Percentiles rank a stretch among this genome's conserved stretches.
Evolutionary conservation across 768 basidiomycete species (phyloP).

Genomic region (Termitomyces titanicus): DNA sequence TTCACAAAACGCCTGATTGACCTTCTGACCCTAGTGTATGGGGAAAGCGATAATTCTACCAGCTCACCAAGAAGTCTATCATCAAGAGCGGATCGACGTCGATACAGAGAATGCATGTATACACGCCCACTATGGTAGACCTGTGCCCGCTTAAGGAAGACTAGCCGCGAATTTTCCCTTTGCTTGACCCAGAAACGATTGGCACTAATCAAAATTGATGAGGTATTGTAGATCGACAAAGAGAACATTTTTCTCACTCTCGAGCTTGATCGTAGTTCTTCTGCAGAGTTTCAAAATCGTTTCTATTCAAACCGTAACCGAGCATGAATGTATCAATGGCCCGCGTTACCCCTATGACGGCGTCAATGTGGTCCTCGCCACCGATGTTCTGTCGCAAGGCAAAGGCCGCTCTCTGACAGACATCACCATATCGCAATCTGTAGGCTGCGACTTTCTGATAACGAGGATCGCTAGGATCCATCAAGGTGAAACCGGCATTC

Average conservation of each 20-base stretch:
- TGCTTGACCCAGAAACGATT: slow-evolving; percentile 70
- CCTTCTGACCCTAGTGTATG: slow-evolving; percentile 76
- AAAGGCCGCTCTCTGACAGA: slow-evolving; percentile 65
- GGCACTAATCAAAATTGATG: slow-evolving; percentile 32
- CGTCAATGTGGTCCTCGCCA: slow-evolving; percentile 84
- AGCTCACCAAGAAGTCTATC: slow-evolving; percentile 66
- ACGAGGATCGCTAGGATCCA: slow-evolving; percentile 68
- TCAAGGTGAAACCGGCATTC: slow-evolving; percentile 70
- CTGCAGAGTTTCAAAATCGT: slow-evolving; percentile 58
- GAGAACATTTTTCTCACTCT: slow-evolving; percentile 40
- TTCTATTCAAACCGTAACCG: slow-evolving; percentile 61
- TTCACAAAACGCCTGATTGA: slow-evolving; percentile 23
- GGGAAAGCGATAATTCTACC: slow-evolving; percentile 72
- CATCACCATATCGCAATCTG: slow-evolving; percentile 61
- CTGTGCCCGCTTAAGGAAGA: slow-evolving; percentile 75
- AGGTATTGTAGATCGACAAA: neutral
- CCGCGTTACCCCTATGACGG: slow-evolving; percentile 67
- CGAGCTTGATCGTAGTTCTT: slow-evolving; percentile 62
- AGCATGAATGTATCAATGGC: slow-evolving; percentile 76
- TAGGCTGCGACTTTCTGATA: slow-evolving; percentile 61
- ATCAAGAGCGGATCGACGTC: slow-evolving; percentile 70
- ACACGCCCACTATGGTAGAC: slow-evolving; percentile 73
- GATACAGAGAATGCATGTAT: slow-evolving; percentile 75
- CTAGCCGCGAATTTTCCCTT: slow-evolving; percentile 70
- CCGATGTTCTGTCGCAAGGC: slow-evolving; percentile 57